A percentile compares a stretch with the other conserved stretches of the same genome.
Evolutionary conservation across 345 rosid species (phyloP).

Genomic region (Pelargonium nanum): DNA sequence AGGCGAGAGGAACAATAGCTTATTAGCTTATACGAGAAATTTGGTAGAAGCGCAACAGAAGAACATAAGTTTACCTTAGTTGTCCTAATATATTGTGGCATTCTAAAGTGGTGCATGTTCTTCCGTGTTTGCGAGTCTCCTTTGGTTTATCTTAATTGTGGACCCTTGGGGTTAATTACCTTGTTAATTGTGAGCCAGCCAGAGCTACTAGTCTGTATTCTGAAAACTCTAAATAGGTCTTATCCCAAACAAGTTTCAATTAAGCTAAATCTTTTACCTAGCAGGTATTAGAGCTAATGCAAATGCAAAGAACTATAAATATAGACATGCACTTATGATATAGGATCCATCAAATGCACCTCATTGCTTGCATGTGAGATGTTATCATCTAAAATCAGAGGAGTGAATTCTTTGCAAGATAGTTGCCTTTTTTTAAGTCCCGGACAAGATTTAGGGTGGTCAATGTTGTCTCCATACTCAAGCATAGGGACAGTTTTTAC

Average conservation of each 20-base stretch:
- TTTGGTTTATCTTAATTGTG: background rate
- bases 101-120: background rate
- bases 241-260: background rate
- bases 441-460: background rate
- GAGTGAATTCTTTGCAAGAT: background rate
- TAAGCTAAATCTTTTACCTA: background rate
- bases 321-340: background rate
- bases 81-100: no score
- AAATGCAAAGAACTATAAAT: background rate
- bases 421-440: background rate
- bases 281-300: background rate
- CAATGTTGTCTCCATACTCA: background rate
- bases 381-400: background rate
- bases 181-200: background rate
- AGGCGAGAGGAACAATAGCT: background rate
- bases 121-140: background rate
- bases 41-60: no score
- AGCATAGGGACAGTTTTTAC: no score
- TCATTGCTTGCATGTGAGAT: background rate
- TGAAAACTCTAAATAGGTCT: background rate
- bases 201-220: background rate
- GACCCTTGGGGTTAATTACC: background rate
- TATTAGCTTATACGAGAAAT: background rate
- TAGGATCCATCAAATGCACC: background rate
- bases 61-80: no score